These are phyloP conservation scores for Psophocarpus tetragonolobus DNA, from an alignment of 306 rosid species.

Conservation along the genomic window DNA sequence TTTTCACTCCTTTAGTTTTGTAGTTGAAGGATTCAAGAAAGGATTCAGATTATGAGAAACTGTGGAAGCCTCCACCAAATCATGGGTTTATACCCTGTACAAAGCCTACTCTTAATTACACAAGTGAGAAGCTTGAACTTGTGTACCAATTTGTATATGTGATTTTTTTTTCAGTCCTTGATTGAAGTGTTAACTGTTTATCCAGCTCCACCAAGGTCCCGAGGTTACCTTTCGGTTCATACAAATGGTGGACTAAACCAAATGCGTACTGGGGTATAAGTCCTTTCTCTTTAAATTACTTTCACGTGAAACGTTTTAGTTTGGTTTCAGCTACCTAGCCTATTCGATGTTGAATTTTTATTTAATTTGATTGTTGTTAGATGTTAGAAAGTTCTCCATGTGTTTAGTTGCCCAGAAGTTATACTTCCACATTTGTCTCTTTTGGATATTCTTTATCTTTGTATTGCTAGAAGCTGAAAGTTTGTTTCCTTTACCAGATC, in stretches of 20 bases:
- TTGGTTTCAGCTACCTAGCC: neutral
- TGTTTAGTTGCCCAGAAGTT: slow-evolving; percentile 12
- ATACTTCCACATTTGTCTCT: neutral
- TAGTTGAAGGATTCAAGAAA: slow-evolving; percentile 53
- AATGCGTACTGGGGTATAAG: slow-evolving; percentile 94
- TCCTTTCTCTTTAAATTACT: slow-evolving; percentile 16
- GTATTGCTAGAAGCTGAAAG: slow-evolving; percentile 28
- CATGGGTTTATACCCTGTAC: slow-evolving; percentile 70
- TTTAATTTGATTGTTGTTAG: slow-evolving; percentile 9
- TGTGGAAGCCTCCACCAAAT: slow-evolving; percentile 84
- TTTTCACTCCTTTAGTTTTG: slow-evolving; percentile 58
- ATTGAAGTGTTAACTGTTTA: slow-evolving; percentile 24
- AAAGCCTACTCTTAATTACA: slow-evolving; percentile 63
- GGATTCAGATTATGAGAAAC: slow-evolving; percentile 59
- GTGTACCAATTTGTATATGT: neutral
- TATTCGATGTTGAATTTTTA: slow-evolving; percentile 5
- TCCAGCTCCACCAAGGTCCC: slow-evolving; percentile 66
- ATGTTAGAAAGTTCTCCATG: neutral
- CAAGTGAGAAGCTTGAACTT: slow-evolving; percentile 52
- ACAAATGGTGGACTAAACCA: slow-evolving; percentile 97
- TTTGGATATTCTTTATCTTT: slow-evolving; percentile 9
- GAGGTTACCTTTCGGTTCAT: slow-evolving; percentile 86
- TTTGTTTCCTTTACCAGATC: slow-evolving; percentile 58
- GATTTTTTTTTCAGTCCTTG: slow-evolving; percentile 4
- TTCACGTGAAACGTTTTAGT: neutral